Evolutionary conservation across 768 basidiomycete genomes (phyloP).

Genomic region (Lentinula raphanica): DNA sequence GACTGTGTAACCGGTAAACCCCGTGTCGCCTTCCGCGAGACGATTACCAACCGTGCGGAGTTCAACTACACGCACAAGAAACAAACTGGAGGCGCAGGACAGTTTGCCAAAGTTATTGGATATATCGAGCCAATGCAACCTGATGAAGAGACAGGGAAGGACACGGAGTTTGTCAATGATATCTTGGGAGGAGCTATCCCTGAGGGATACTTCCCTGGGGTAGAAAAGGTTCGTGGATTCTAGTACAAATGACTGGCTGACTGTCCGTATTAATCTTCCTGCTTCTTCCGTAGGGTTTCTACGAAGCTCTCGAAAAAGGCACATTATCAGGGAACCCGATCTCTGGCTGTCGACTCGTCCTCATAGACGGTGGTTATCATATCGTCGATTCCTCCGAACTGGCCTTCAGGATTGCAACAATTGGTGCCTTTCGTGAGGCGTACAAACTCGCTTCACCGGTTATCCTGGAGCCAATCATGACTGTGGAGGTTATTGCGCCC

Average conservation of each 20-base stretch:
- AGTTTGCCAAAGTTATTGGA: slow-evolving; percentile 91
- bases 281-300: slow-evolving; percentile 84
- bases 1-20: slow-evolving; percentile 93
- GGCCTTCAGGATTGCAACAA: slow-evolving; percentile 87
- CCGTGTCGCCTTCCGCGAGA: slow-evolving; percentile 94
- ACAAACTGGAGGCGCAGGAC: slow-evolving; percentile 95
- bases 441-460: slow-evolving; percentile 73
- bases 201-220: slow-evolving; percentile 85
- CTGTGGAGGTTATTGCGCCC: slow-evolving; percentile 93
- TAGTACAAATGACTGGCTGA: not conserved
- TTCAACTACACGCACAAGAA: slow-evolving; percentile 97
- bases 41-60: slow-evolving; percentile 73
- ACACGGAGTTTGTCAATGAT: slow-evolving; percentile 75
- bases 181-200: slow-evolving; percentile 94
- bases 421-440: slow-evolving; percentile 89
- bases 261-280: too few species aligned
- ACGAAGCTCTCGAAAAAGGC: slow-evolving; percentile 90
- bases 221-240: slow-evolving; percentile 68
- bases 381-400: slow-evolving; percentile 94
- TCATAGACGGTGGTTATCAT: slow-evolving; percentile 91
- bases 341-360: slow-evolving; percentile 77
- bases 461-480: slow-evolving; percentile 98
- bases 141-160: slow-evolving; percentile 49
- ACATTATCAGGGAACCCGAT: slow-evolving; percentile 83
- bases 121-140: slow-evolving; percentile 84